These are phyloP conservation scores for Dendrostoma leiphaemia DNA, from an alignment of 2,329 filamentous ascomycete genomes.

Conservation along the genomic window DNA sequence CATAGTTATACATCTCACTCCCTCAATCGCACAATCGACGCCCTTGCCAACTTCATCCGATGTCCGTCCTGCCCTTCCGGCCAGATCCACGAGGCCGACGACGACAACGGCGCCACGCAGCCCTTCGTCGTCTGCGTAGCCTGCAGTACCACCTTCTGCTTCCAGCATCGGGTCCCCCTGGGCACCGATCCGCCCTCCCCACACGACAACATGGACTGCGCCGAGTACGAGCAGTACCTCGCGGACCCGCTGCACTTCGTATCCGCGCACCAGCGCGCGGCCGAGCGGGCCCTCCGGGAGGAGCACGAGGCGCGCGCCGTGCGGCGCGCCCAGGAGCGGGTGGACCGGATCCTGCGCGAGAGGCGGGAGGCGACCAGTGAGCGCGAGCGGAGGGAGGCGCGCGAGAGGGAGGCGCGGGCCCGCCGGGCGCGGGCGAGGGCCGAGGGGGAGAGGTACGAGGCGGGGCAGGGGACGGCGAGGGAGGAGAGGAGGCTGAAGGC, in stretches of 20 bases:
- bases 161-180: slow-evolving; percentile 23
- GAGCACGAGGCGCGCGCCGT: slow-evolving; percentile 34
- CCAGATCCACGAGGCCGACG: slow-evolving; percentile 44
- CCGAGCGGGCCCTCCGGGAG: slow-evolving; percentile 28
- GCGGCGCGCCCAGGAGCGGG: slow-evolving; percentile 40
- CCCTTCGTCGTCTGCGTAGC: slow-evolving; percentile 29
- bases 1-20: not conserved
- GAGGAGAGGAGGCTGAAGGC: slow-evolving; percentile 5
- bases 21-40: slow-evolving; percentile 24
- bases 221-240: slow-evolving; percentile 23
- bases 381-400: not conserved
- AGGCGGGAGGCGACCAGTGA: not conserved
- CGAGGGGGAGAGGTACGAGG: too few species aligned
- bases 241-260: slow-evolving; percentile 14
- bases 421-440: not conserved
- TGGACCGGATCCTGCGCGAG: slow-evolving; percentile 21
- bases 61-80: slow-evolving; percentile 41
- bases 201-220: slow-evolving; percentile 24
- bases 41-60: slow-evolving; percentile 37
- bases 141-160: slow-evolving; percentile 27
- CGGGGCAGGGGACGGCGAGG: not conserved
- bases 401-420: not conserved
- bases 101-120: slow-evolving; percentile 22
- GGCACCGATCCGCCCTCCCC: slow-evolving; percentile 3
- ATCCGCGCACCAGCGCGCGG: slow-evolving; percentile 28